phyloP scores from a whole-genome alignment of 345 rosid species.

The Jatropha curcas region DNA sequence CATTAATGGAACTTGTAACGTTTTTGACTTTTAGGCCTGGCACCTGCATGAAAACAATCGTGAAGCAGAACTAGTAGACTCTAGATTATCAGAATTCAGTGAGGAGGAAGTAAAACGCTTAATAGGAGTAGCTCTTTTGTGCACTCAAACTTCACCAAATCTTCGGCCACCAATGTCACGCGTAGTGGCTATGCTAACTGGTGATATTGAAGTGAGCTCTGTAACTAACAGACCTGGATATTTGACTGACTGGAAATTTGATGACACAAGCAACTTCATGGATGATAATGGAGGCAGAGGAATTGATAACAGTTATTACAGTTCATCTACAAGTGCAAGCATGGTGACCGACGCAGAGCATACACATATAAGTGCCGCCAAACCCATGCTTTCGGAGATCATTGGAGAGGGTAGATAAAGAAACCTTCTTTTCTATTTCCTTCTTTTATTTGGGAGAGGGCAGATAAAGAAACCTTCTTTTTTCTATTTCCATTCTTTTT shows the following conservation, averaged over 20 bases:
- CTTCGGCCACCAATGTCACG: constrained; percentile 66
- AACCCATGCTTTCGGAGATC: constrained; percentile 22
- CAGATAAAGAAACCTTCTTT: constrained; percentile 7
- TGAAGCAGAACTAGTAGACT: constrained; percentile 45
- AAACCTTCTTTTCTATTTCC: not conserved
- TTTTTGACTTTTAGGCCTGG: constrained; percentile 53
- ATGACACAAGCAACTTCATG: constrained; percentile 39
- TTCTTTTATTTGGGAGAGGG: constrained; percentile 11
- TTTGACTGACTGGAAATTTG: constrained; percentile 56
- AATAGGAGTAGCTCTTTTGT: constrained; percentile 57
- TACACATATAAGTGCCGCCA: not conserved
- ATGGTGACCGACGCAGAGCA: not conserved
- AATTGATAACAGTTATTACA: constrained; percentile 7
- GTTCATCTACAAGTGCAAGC: constrained; percentile 22
- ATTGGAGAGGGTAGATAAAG: constrained; percentile 27
- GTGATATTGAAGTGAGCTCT: constrained; percentile 60
- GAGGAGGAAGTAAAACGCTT: constrained; percentile 49
- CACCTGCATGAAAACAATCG: constrained; percentile 43
- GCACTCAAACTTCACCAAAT: constrained; percentile 60
- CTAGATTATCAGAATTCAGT: constrained; percentile 33
- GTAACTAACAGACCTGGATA: constrained; percentile 49
- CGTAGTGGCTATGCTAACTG: constrained; percentile 62
- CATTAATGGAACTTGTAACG: not conserved
- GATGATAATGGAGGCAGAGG: constrained; percentile 26
- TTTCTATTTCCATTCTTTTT: not conserved